Evolutionary conservation across 176 grass and related monocot species (phyloP), one percentile per base, ranked within the genome.

Genomic region (Oryza officinalis): DNA sequence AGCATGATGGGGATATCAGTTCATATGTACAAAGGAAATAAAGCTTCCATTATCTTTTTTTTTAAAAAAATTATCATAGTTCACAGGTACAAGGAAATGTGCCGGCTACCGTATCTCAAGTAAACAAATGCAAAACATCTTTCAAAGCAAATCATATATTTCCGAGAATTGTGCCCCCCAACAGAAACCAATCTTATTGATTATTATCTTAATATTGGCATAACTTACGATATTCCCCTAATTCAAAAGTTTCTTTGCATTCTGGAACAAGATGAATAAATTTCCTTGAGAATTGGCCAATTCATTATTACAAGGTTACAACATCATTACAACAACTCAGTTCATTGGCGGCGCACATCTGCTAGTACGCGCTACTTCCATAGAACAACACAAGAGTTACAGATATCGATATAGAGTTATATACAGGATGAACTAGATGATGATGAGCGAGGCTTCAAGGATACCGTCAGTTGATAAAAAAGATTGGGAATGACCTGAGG

Each of bases 221-320:
- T 26, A 9, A 13, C 10, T 46, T 15, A 17, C 25, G 28, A 10
- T 18, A 38, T 26, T 2, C 20, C 22, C 45, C n/a, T 27, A 7
- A 40, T 38, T 32, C 72, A 67, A 52, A 41, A 50, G 10, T 65
- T 69, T 31, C 17, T 81, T 74, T 32, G 46, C 41, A 67, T 76
- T 63, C 5, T 35, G 23, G 10, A 81, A 69, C 37, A 37, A 1
- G 20, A 40, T 35, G 15, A 8, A 43, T 45, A 46, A 37, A 38
- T 82, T 71, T 80, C 75, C 66, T 80, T 80, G 35, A 80, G 44
- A 80, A 28, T 46, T 22, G 71, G 31, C 41, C 69, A 27, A 71
- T 80, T 35, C 76, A 76, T 90, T 80, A 87, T 87, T 84, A 79
- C 65, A 79, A 71, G 45, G 64, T 83, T 80, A 87, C 80, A 87